phyloP scores from a whole-genome alignment of 768 basidiomycete genomes.

The Lanmaoa rubissima region DNA sequence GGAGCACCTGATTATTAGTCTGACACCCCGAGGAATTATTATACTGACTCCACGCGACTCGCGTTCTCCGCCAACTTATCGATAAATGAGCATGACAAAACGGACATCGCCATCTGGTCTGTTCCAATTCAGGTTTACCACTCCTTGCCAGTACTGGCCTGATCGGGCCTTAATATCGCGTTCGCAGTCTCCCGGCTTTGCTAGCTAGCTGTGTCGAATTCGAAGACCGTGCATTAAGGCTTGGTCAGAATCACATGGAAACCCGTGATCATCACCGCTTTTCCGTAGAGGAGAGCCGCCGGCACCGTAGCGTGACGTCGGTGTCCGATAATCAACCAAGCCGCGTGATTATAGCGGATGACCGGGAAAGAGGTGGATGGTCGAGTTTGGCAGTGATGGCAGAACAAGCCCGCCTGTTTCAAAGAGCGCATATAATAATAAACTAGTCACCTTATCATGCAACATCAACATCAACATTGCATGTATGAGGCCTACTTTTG shows the following conservation, averaged over 20 bases:
- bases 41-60: not conserved
- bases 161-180: no score
- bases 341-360: not conserved
- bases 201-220: not conserved
- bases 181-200: not conserved
- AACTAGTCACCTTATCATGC: not conserved
- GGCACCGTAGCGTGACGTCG: conserved; percentile 3
- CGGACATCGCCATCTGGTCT: not conserved
- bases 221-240: not conserved
- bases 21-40: not conserved
- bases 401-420: not conserved
- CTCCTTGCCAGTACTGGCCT: not conserved
- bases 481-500: no score
- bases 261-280: not conserved
- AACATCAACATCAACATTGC: not conserved
- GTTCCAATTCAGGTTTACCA: not conserved
- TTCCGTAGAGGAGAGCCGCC: conserved; percentile 5
- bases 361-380: not conserved
- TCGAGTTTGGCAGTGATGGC: conserved; percentile 3
- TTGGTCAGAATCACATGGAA: conserved; percentile 7
- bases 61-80: not conserved
- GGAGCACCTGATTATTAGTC: not conserved
- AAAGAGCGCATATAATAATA: not conserved
- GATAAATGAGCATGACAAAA: not conserved
- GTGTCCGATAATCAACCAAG: conserved; percentile 7